Conservation (phyloP, 441 rosid genomes). For the Adansonia rubrostipa region DNA sequence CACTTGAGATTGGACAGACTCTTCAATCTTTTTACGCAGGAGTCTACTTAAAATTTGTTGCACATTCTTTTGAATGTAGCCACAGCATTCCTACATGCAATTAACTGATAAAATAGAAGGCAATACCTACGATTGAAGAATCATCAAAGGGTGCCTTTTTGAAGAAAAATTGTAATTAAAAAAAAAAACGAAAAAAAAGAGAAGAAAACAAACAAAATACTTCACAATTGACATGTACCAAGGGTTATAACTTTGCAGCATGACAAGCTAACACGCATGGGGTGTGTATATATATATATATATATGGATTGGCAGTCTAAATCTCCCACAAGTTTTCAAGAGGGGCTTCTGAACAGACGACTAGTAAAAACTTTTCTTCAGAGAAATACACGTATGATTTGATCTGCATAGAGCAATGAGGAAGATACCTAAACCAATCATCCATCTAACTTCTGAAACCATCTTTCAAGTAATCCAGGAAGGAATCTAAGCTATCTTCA, state of each 20-base stretch:
- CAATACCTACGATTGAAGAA: constrained; percentile 15
- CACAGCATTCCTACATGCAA: constrained; percentile 82
- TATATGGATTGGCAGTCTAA: neutral
- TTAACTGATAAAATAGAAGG: constrained; percentile 46
- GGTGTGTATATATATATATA: neutral
- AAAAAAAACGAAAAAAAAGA: no score
- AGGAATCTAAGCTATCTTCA: neutral
- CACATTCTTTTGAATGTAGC: constrained; percentile 79
- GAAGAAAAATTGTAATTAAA: neutral
- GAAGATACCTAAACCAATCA: neutral
- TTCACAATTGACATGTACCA: neutral
- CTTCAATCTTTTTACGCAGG: constrained; percentile 65
- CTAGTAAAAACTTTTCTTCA: neutral
- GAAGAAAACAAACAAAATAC: neutral
- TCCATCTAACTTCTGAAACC: neutral
- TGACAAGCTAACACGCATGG: neutral
- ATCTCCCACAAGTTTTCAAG: neutral
- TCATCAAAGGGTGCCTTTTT: neutral
- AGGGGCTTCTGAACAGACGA: neutral
- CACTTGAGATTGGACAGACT: constrained; percentile 66
- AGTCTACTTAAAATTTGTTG: constrained; percentile 87
- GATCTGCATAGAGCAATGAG: neutral
- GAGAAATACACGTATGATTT: neutral
- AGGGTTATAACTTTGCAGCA: neutral
- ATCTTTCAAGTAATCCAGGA: constrained; percentile 5